phyloP scores from a whole-genome alignment of 257 asterid genomes.

The Nicotiana knightiana region DNA sequence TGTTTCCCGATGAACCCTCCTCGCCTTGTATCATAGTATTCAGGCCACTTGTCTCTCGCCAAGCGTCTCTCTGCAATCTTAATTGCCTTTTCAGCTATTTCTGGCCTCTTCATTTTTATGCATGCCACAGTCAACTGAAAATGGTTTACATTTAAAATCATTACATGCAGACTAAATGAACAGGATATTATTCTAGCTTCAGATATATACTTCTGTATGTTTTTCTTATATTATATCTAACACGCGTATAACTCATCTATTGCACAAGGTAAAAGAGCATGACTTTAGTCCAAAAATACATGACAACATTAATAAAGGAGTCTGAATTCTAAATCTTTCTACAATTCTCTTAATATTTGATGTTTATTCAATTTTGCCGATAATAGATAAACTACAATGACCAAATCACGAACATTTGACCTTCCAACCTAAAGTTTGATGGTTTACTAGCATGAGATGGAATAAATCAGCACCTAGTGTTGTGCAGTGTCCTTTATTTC shows the following conservation, averaged over 20 bases:
- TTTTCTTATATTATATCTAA: not conserved
- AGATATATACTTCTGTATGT: not conserved
- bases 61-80: constrained; percentile 52
- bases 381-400: no score
- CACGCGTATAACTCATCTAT: not conserved
- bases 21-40: constrained; percentile 72
- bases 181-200: not conserved
- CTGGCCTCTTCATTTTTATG: constrained; percentile 73
- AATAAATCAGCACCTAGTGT: no score
- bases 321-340: no score
- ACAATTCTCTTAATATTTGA: not conserved
- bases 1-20: constrained; percentile 74
- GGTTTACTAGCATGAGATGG: no score
- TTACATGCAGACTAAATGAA: not conserved
- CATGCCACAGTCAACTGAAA: constrained; percentile 71
- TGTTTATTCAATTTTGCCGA: not conserved
- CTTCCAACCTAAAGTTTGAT: no score
- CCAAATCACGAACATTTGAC: no score
- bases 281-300: not conserved
- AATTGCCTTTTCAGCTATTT: constrained; percentile 66
- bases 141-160: not conserved
- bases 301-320: not conserved
- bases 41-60: constrained; percentile 69
- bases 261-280: not conserved
- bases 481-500: no score